Evolutionary conservation across 2,329 filamentous ascomycete species (phyloP), one percentile per base, ranked within the genome.

Genomic region (Dactylonectria estremocensis): DNA sequence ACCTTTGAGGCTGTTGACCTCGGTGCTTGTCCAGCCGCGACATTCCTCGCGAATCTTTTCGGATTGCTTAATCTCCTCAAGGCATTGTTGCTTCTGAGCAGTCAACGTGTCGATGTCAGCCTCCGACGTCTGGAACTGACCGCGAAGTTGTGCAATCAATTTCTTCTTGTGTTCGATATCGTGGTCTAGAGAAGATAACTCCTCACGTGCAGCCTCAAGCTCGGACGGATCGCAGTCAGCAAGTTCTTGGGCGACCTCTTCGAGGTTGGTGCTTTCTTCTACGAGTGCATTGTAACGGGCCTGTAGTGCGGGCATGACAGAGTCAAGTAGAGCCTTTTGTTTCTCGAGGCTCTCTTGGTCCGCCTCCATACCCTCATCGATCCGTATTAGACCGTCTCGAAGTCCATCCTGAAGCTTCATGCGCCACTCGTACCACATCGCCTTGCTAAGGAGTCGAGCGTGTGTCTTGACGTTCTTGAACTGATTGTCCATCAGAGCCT

Each of bases 381-480:
- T 96, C 68, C 89, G 90, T 61, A 93, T 80, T 3, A 98, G 88
- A 3, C 93, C 95, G 73, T 94, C 91, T 77, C 93, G 95, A 43
- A 99, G 87, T 18, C 94, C 93, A 70, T 91, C 83, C 63, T 95
- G 91, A 24, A 98, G 87, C 76, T 96, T 95, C 87, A 93, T 95
- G 46, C 96, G 92, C 96, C 96, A 99, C 77, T 95, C 93, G 79
- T 99, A 99, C 96, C 96, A 99, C 85, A 96, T 95, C 64, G 94
- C 94, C 79, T 98, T 98, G 83, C 95, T 98, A 58, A 95, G 85
- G 14, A 98, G 87, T 28, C 96, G 90, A 16, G 95, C 94, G 79
- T 97, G 93, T 0, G 94, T 95, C 84, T 98, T 98, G 80, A 97
- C 93, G 77, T 98, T 98, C 80, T 97, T 96, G 85, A 99, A 96